Evolutionary conservation across 2,329 filamentous ascomycete species (phyloP), one percentile per base, ranked within the genome.

Genomic region (Fusarium verticillioides): DNA sequence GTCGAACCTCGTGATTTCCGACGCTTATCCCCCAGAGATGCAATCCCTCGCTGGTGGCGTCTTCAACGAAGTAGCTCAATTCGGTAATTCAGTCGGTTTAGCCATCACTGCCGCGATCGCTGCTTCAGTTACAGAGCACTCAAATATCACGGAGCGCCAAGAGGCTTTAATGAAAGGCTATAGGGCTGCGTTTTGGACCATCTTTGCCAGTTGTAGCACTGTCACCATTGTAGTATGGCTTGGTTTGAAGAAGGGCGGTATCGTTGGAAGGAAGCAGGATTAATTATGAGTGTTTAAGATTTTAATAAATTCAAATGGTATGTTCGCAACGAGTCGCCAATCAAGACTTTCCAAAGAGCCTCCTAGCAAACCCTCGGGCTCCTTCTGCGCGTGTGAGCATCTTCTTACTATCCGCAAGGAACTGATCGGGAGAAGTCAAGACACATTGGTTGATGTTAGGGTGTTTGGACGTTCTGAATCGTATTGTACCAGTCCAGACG

Each of bases 41-140:
- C 89, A 91, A 64, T 88, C 86, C 0, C 82, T 91, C 1, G 89
- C 88, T 0, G 89, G 89, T 0, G 89, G 86, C 0, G 87, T 91
- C 0, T 91, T 91, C 79, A 90, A 88, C 59, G 89, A 87, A 5
- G 83, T 88, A 2, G 84, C 84, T 1, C 88, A 91, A 63, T 87
- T 91, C 62, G 90, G 89, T 0, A 87, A 84, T 23, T 84, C 85
- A 0, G 81, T 90, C 2, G 88, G 87, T 0, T 76, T 90, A 7
- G 87, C 87, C 12, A 78, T 87, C 5, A 85, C 86, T 13, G 85
- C 85, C 15, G 84, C 87, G 0, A 85, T 90, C 37, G 82, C 85
- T 4, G 79, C 82, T 0, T 82, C 82, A 7, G 83, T 87, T 2
- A 86, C 84, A 4, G 81, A 84, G 30, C 80, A 84, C 23, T 82